Evolutionary conservation across 176 grass and related monocot species (phyloP).

Genomic region (Alopecurus myosuroides): DNA sequence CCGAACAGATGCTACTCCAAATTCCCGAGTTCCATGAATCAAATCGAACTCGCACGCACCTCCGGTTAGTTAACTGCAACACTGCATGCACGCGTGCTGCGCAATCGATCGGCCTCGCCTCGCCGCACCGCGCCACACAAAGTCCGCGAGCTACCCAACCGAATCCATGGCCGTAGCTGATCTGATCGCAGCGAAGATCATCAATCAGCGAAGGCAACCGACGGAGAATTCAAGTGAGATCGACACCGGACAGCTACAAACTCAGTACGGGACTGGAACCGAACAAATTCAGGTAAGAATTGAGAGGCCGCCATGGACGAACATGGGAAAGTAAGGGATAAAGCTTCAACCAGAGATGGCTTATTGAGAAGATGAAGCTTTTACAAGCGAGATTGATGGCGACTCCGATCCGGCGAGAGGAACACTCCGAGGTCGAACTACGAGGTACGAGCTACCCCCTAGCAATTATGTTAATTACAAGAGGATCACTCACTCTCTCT

Average conservation of each 20-base stretch:
- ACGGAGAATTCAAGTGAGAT: not conserved
- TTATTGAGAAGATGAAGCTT: constrained; percentile 26
- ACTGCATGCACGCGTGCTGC: not conserved
- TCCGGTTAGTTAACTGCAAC: not conserved
- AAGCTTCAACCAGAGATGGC: not conserved
- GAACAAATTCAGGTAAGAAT: not conserved
- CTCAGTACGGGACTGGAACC: not conserved
- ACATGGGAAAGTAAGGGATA: no score
- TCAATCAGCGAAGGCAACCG: not conserved
- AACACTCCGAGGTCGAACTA: not conserved
- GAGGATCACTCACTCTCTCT: not conserved
- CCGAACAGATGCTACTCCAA: not conserved
- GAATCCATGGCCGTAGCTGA: not conserved
- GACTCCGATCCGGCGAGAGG: not conserved
- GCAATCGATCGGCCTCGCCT: not conserved
- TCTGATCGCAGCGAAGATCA: not conserved
- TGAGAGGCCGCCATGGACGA: not conserved
- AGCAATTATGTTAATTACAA: constrained; percentile 26
- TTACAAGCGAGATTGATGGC: not conserved
- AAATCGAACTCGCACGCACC: not conserved
- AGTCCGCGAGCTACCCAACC: not conserved
- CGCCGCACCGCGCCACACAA: not conserved
- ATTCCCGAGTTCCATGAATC: not conserved
- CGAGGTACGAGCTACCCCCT: constrained; percentile 43
- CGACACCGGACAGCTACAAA: not conserved